A percentile compares a stretch with the other conserved stretches of the same genome.
Evolutionary conservation across 345 rosid species (phyloP).

Genomic region (Dovyalis caffra): DNA sequence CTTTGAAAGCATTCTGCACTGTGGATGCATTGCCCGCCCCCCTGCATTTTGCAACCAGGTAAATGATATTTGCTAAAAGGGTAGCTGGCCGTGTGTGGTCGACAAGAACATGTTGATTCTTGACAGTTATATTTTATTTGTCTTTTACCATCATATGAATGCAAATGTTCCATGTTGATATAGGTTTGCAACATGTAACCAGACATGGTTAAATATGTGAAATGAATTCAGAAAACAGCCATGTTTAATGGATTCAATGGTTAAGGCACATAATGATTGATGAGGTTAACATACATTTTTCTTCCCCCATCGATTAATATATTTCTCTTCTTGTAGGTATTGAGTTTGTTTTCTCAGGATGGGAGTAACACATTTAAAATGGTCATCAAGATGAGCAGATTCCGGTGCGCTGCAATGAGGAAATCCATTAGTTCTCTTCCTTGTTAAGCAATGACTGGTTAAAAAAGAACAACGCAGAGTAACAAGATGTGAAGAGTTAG

Average conservation of each 20-base stretch:
- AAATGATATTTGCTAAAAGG: neutral
- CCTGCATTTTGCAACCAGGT: neutral
- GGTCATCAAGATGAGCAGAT: conserved; percentile 3
- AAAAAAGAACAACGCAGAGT: neutral
- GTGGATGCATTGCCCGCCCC: neutral
- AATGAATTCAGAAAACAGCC: too few relatives aligned
- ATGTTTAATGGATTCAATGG: too few relatives aligned
- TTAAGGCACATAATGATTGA: too few relatives aligned
- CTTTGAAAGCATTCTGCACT: neutral
- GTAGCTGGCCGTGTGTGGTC: too few relatives aligned
- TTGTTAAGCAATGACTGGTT: neutral
- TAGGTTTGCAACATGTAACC: too few relatives aligned
- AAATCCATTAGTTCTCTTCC: neutral
- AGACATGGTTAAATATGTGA: too few relatives aligned
- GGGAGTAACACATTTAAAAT: neutral
- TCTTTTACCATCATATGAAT: too few relatives aligned
- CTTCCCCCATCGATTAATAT: neutral
- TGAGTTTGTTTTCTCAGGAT: neutral
- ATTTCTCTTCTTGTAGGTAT: neutral
- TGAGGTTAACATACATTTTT: too few relatives aligned
- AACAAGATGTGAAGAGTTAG: neutral
- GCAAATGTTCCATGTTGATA: too few relatives aligned
- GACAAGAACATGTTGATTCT: too few relatives aligned
- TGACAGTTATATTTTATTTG: too few relatives aligned
- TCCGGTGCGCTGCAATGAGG: neutral